Conservation (phyloP, 1,284 basidiomycete genomes). For the Ganoderma meredithae region DNA sequence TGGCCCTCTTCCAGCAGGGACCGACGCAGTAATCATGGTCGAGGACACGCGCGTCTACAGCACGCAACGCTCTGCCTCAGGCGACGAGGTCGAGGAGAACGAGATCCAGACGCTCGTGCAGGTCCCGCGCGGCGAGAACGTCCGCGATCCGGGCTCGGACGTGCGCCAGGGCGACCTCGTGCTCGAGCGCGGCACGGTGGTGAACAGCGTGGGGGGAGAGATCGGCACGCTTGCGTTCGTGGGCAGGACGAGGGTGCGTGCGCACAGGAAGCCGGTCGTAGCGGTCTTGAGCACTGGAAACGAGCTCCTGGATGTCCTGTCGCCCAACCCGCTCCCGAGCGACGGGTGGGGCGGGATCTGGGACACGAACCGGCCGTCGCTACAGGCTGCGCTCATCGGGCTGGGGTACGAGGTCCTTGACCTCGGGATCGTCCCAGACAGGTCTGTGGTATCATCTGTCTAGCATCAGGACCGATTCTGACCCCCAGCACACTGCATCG, state of each 20-base stretch:
- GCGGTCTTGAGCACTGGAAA: slow-evolving; percentile 89
- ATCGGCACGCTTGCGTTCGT: slow-evolving; percentile 87
- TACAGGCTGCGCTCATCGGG: slow-evolving; percentile 73
- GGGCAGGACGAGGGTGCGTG: slow-evolving; percentile 72
- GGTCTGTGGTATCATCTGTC: slow-evolving; percentile 49
- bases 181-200: slow-evolving; percentile 64
- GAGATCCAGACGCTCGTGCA: slow-evolving; percentile 73
- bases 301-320: slow-evolving; percentile 76
- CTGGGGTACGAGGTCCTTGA: slow-evolving; percentile 84
- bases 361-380: slow-evolving; percentile 86
- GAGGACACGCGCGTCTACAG: slow-evolving; percentile 84
- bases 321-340: slow-evolving; percentile 43
- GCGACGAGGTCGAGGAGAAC: slow-evolving; percentile 62
- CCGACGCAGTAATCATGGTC: slow-evolving; percentile 89
- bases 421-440: slow-evolving; percentile 81
- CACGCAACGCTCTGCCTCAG: slow-evolving; percentile 44
- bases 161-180: slow-evolving; percentile 74
- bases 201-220: slow-evolving; percentile 80
- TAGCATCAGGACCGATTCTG: background rate
- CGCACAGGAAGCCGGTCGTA: slow-evolving; percentile 75
- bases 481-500: background rate
- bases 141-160: slow-evolving; percentile 79
- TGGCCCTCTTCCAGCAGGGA: slow-evolving; percentile 74
- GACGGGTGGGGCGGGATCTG: slow-evolving; percentile 75
- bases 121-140: slow-evolving; percentile 74